phyloP scores from a whole-genome alignment of 352 stramenopile species.

The Phytopythium oedochilum region DNA sequence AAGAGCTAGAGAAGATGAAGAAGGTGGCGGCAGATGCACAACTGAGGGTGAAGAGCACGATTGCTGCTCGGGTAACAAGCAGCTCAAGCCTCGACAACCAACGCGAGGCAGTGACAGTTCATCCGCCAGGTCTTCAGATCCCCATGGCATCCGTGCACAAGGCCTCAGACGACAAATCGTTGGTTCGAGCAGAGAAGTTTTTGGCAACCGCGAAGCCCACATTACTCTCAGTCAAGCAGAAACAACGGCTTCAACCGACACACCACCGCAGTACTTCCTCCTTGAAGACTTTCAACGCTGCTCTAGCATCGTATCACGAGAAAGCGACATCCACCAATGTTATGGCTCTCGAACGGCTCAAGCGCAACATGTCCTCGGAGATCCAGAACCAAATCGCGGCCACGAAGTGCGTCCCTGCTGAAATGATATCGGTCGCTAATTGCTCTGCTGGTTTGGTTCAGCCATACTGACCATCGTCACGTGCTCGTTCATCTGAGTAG shows the following conservation, averaged over 20 bases:
- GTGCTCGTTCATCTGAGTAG: slow-evolving; percentile 4
- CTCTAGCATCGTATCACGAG: background rate
- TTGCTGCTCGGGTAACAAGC: background rate
- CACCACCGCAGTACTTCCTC: background rate
- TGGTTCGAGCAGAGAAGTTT: background rate
- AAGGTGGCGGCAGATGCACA: slow-evolving; percentile 34
- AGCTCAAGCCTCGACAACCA: background rate
- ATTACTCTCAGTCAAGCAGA: background rate
- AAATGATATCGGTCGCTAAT: background rate
- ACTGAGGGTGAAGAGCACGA: slow-evolving; percentile 17
- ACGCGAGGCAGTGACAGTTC: background rate
- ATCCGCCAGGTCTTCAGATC: background rate
- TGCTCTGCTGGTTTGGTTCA: too few species aligned
- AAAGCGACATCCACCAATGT: slow-evolving; percentile 20
- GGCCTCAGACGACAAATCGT: background rate
- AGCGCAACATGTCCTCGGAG: slow-evolving; percentile 25
- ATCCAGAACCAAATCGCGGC: slow-evolving; percentile 41
- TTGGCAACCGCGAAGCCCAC: background rate
- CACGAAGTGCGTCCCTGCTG: slow-evolving; percentile 30
- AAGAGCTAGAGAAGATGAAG: slow-evolving; percentile 32
- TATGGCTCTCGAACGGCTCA: slow-evolving; percentile 28
- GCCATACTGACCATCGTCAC: background rate
- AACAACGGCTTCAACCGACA: background rate
- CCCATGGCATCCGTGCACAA: background rate
- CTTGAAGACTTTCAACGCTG: slow-evolving; percentile 6